Evolutionary conservation across 441 rosid genomes (phyloP).

Genomic region (Biscutella laevigata): DNA sequence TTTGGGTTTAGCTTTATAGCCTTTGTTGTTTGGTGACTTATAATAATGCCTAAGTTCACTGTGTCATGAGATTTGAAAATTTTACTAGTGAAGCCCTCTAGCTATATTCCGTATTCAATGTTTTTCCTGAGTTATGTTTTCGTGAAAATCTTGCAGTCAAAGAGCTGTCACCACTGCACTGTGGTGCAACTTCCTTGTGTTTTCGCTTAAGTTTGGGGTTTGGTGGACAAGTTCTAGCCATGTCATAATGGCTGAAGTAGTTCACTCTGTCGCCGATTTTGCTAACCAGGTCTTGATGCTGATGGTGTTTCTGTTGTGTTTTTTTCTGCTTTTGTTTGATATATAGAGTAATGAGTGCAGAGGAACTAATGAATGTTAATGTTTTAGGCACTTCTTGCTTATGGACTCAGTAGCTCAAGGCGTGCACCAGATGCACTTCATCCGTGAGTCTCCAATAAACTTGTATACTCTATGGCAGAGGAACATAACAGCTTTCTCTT

Average conservation of each 20-base stretch:
- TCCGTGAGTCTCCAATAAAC: constrained; percentile 53
- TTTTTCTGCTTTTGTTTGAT: background rate
- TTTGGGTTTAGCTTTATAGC: background rate
- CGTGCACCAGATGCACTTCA: constrained; percentile 99
- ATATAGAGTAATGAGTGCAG: constrained; percentile 19
- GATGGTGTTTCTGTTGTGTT: background rate
- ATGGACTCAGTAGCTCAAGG: constrained; percentile 94
- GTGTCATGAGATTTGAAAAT: background rate
- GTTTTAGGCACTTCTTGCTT: constrained; percentile 89
- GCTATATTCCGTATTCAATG: background rate
- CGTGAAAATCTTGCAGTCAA: constrained; percentile 45
- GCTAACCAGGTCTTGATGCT: constrained; percentile 72
- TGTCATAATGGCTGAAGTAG: constrained; percentile 91
- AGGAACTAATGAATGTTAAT: constrained; percentile 36
- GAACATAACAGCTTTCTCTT: background rate
- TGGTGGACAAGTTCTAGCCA: constrained; percentile 88
- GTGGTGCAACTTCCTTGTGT: constrained; percentile 95
- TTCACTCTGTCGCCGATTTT: constrained; percentile 89
- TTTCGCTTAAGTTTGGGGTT: constrained; percentile 90
- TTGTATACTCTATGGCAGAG: background rate
- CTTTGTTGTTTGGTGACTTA: background rate
- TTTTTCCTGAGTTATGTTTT: constrained; percentile 6
- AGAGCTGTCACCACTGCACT: constrained; percentile 93
- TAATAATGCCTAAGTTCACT: background rate
- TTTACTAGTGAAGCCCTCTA: background rate